Conservation (phyloP, 2,329 filamentous ascomycete genomes). For the Ceratocystis ficicola region DNA sequence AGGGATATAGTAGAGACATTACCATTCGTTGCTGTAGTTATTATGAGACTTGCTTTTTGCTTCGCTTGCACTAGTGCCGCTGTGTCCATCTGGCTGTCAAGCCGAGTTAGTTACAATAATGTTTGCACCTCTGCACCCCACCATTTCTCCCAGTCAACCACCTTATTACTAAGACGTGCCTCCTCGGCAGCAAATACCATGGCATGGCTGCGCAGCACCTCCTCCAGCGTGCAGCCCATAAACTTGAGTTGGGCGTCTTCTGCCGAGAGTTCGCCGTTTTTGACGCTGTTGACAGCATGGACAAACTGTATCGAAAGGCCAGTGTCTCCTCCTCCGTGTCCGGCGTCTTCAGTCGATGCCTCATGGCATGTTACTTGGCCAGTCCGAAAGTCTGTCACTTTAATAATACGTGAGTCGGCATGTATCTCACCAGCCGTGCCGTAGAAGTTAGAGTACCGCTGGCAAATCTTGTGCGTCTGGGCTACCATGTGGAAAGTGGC, state of each 20-base stretch:
- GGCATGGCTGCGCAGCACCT: slow-evolving; percentile 78
- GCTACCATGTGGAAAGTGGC: slow-evolving; percentile 92
- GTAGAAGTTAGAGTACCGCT: slow-evolving; percentile 75
- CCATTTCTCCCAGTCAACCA: slow-evolving; percentile 66
- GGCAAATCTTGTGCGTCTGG: slow-evolving; percentile 74
- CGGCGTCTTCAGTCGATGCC: slow-evolving; percentile 31
- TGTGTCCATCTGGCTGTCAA: not conserved
- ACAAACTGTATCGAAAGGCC: slow-evolving; percentile 72
- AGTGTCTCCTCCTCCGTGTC: slow-evolving; percentile 33
- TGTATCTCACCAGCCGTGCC: slow-evolving; percentile 75
- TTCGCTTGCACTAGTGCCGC: not conserved
- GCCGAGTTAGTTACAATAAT: slow-evolving; percentile 16
- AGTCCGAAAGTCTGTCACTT: slow-evolving; percentile 39
- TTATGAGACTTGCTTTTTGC: not conserved
- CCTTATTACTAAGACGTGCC: slow-evolving; percentile 54
- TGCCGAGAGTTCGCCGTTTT: slow-evolving; percentile 54
- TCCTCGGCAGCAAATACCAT: slow-evolving; percentile 92
- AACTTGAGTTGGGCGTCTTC: slow-evolving; percentile 59
- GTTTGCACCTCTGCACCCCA: slow-evolving; percentile 42
- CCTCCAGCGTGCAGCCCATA: slow-evolving; percentile 74
- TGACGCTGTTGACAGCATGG: slow-evolving; percentile 65
- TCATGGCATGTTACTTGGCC: slow-evolving; percentile 32
- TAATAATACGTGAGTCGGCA: slow-evolving; percentile 59
- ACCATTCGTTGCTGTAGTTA: not conserved
- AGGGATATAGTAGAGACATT: slow-evolving; percentile 1